Evolutionary conservation across 2,329 filamentous ascomycete species (phyloP), one percentile per base, ranked within the genome.

Genomic region (Aspergillus clavatus): DNA sequence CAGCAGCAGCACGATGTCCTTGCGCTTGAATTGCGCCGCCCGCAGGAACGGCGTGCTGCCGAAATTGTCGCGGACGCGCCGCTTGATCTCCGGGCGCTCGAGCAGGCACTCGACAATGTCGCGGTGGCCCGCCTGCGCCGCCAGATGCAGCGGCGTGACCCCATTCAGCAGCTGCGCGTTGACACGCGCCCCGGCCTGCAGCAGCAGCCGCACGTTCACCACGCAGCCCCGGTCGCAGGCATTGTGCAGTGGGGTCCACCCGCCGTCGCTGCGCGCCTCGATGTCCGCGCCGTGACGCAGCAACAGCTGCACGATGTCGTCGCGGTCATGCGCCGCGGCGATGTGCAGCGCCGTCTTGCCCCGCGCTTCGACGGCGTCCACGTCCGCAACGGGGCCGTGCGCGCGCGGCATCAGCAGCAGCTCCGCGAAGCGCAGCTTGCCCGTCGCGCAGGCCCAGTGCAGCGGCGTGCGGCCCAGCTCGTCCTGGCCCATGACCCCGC

Each of bases 361-460:
- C 42, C 67, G 54, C 41, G 53, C 47, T 38, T 77, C 76, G 12
- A 62, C 59, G 0, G 70, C 72, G 31, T 68, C 56, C 11, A 77
- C 62, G 46, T 73, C 56, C 1, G 69, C 73, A 7, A 53, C 53
- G 1, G 55, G 54, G 47, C 65, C 50, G 62, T 62, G 38, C 19
- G 57, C n/a, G n/a, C n/a, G 46, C 46, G 62, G 52, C 12, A 56
- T 63, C 4, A 79, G 63, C 22, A 82, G 63, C 52, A 73, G 65
- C 43, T 72, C 69, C 14, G 72, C 75, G 8, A 81, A 64, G 24
- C 69, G 67, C 40, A 72, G 63, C 54, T 80, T 79, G 14, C 76
- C 75, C 36, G 78, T 79, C 19, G 75, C 77, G 27, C 76, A 79
- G 1, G 79, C 78, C 78, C 78, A 81, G 48, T 81, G 71, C 33